Evolutionary conservation across 2,329 filamentous ascomycete genomes (phyloP), one percentile per base, ranked within the genome.

Genomic region (Ceratocystis lukuohia): DNA sequence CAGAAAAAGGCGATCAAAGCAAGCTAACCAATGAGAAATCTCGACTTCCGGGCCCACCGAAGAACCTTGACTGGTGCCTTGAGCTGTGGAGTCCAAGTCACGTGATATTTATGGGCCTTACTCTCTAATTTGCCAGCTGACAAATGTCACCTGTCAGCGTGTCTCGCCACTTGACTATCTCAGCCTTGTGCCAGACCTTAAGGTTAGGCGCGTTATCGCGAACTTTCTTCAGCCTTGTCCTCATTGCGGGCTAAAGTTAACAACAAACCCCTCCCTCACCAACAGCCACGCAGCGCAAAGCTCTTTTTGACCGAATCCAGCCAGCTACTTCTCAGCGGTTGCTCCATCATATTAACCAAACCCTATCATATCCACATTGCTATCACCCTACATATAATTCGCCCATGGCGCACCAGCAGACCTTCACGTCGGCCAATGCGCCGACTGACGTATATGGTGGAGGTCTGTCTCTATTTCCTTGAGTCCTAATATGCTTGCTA

Each of bases 381-480:
- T 44, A 25, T 41, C 44, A 41, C 25, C 10, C 48, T 62, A 44
- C 28, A 17, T 22, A 59, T 17, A 62, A 66, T 67, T 69, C 37
- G 37, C 75, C 41, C 69, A 84, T 84, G 82, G 79, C 82, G 68
- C 77, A 81, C 69, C 82, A 84, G 75, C 61, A 62, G 44, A 48
- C 46, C 20, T 62, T 66, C 44, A 66, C 57, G 44, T 62, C 57
- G 45, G 61, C 66, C 66, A 67, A 67, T 65, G 62, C 66, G 75
- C 83, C 83, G 69, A 84, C 82, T 67, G 83, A 86, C 73, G 79
- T 84, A 68, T 86, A 86, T 70, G 83, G 83, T 71, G 83, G 83
- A 81, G 83, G 83, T 85, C 74, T 70, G 73, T 67, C 17, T 53
- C 25, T 64, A 56, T 53, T 61, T 45, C 57, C 56, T 62, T 37